Conservation (phyloP, 768 basidiomycete genomes). For the Amanita polypyramis region DNA sequence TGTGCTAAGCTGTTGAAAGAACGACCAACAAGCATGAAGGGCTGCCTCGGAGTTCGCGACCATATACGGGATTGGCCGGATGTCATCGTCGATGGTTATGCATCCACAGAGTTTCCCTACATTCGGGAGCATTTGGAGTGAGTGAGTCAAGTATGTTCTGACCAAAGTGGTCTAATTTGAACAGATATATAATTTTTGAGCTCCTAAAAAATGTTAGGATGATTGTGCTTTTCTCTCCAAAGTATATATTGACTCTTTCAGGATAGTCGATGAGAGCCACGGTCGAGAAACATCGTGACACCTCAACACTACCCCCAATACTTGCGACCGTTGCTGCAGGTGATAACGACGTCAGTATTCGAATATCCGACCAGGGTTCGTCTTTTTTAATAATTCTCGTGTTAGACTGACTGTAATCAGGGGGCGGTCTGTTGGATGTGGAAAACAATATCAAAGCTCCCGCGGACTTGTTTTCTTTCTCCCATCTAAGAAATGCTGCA, state of each 20-base stretch:
- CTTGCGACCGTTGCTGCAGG: constrained; percentile 68
- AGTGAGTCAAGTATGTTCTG: constrained; percentile 14
- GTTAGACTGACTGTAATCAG: constrained; percentile 25
- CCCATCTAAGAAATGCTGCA: constrained; percentile 68
- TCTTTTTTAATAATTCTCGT: background rate
- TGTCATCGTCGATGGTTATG: constrained; percentile 64
- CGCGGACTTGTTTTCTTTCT: constrained; percentile 83
- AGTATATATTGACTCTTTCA: constrained; percentile 1
- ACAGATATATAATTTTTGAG: constrained; percentile 80
- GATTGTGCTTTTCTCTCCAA: constrained; percentile 2
- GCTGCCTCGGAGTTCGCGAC: constrained; percentile 19
- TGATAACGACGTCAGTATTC: constrained; percentile 62
- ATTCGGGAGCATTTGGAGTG: constrained; percentile 84
- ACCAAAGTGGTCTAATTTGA: background rate
- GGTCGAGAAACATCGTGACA: constrained; percentile 33
- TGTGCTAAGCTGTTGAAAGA: constrained; percentile 49
- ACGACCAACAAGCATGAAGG: constrained; percentile 34
- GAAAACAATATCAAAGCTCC: constrained; percentile 43
- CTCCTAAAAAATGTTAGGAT: constrained; percentile 73
- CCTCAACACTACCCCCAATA: constrained; percentile 45
- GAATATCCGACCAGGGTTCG: constrained; percentile 85
- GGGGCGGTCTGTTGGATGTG: constrained; percentile 55
- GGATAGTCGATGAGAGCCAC: constrained; percentile 66
- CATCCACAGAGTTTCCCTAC: constrained; percentile 65
- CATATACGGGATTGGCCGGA: constrained; percentile 40